Base-by-base conservation (phyloP, 2,329 filamentous ascomycete genomes). In the Trichoderma asperellum region DNA sequence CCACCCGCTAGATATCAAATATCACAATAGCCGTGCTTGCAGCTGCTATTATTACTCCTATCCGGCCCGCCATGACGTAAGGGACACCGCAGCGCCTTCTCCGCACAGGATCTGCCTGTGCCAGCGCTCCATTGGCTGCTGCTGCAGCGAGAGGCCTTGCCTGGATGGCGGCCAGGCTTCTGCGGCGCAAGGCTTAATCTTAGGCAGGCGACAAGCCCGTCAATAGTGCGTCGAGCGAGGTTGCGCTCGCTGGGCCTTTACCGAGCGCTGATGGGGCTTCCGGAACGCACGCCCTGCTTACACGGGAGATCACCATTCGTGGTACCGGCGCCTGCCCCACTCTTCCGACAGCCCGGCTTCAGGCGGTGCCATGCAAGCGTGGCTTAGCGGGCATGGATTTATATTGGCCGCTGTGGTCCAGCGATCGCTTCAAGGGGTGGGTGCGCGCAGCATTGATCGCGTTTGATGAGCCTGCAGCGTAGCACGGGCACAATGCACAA, bases 241-340 rank as follows among this genome's bases (percentile, higher is more conserved):
- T 57, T 24, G 27, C 49, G 32, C 40, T 21, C 18, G 21, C 35
- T 60, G 14, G 37, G 32, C 8, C 37, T 43, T 21, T 16, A 40
- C 47, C 60, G 34, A 64, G 61, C 34, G n/a, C 27, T 7, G 29
- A 64, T 52, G 61, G 61, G 61, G 61, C 61, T 43, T 56, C 61
- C 61, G 61, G 61, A 56, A 49, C 29, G 64, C 40, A 59, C 49
- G 55, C 40, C 64, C 53, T 66, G 53, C 63, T 66, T 58, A 57
- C 63, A 49, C 63, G 64, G 64, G 64, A 67, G 64, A 67, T 67
- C 64, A 67, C 55, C 53, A 67, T 66, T 66, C 63, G 63, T 66
- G 63, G 35, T 66, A n/a, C 63, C 53, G 27, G 63, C 53, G 37
- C 21, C 64, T 58, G 35, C 64, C 59, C 64, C 64, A 67, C 64